A percentile compares a stretch with the other conserved stretches of the same genome.
phyloP scores from a whole-genome alignment of 495 filamentous ascomycete species.

The Wilcoxina mikolae region DNA sequence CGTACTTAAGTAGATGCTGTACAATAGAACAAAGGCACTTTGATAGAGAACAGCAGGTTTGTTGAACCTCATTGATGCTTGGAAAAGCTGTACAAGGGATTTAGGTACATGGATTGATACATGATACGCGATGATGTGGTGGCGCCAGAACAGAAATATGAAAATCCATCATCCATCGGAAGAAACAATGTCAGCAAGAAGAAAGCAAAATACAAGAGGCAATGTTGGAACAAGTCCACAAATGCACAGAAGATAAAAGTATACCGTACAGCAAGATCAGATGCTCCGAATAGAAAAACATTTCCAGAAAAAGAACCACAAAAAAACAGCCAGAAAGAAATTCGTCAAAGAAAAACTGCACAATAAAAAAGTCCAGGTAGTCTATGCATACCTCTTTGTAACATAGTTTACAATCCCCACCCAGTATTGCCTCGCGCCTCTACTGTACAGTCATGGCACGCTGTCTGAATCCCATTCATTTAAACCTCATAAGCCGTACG shows the following conservation, averaged over 20 bases:
- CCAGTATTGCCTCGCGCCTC: neutral
- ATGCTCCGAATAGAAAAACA: conserved; percentile 10
- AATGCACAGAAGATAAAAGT: conserved; percentile 6
- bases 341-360: conserved; percentile 6
- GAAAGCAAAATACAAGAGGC: conserved; percentile 1
- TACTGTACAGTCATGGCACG: conserved; percentile 10
- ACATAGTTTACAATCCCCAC: conserved; percentile 9
- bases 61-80: too few relatives aligned
- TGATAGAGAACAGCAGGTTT: too few relatives aligned
- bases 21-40: too few relatives aligned
- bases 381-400: conserved; percentile 7
- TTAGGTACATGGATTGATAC: conserved; percentile 2
- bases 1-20: too few relatives aligned
- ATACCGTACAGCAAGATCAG: conserved; percentile 7
- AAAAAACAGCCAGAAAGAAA: conserved; percentile 6
- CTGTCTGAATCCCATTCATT: neutral
- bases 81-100: too few relatives aligned
- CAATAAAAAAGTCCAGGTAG: conserved; percentile 3
- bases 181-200: too few relatives aligned
- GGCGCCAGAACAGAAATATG: conserved; percentile 3
- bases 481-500: conserved; percentile 1
- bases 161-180: neutral
- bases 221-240: conserved; percentile 1
- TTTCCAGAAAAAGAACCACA: conserved; percentile 3
- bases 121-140: too few relatives aligned